A percentile compares a stretch with the other conserved stretches of the same genome.
These are phyloP conservation scores for Pythium pectinolyticum DNA, from an alignment of 352 stramenopile genomes.

Conservation along the genomic window DNA sequence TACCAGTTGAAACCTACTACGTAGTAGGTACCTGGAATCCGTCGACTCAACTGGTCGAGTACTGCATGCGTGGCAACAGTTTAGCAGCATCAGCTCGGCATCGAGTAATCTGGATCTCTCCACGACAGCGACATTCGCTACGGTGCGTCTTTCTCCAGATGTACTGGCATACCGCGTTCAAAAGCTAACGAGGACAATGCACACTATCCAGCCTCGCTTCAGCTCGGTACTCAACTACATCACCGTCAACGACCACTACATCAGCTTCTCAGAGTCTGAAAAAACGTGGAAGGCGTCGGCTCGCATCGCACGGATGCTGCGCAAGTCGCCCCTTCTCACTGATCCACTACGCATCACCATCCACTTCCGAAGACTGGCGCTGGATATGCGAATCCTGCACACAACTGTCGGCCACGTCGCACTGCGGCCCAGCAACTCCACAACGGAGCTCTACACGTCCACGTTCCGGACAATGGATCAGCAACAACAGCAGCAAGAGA, in stretches of 20 bases:
- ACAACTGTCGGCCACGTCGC: conserved; percentile 2
- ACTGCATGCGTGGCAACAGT: too few relatives aligned
- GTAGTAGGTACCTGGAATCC: too few relatives aligned
- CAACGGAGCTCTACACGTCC: neutral
- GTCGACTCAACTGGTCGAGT: too few relatives aligned
- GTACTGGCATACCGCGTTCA: too few relatives aligned
- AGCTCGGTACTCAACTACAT: conserved; percentile 10
- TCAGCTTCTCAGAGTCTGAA: conserved; percentile 1
- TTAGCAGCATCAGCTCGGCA: too few relatives aligned
- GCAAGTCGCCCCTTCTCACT: conserved; percentile 7
- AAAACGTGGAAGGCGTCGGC: conserved; percentile 11
- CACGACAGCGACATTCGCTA: too few relatives aligned
- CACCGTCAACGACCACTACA: conserved; percentile 24
- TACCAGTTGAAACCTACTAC: too few relatives aligned
- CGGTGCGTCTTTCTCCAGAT: too few relatives aligned
- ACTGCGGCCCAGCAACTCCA: conserved; percentile 18
- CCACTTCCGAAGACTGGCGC: conserved; percentile 11
- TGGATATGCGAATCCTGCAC: conserved; percentile 5
- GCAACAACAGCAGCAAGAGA: too few relatives aligned
- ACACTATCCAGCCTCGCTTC: neutral
- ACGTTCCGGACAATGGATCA: neutral
- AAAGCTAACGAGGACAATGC: neutral
- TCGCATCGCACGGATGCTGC: conserved; percentile 15
- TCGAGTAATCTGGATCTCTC: too few relatives aligned
- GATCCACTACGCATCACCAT: conserved; percentile 4